These are phyloP conservation scores for Jatropha podagrica DNA, from an alignment of 441 rosid species.

Conservation along the genomic window DNA sequence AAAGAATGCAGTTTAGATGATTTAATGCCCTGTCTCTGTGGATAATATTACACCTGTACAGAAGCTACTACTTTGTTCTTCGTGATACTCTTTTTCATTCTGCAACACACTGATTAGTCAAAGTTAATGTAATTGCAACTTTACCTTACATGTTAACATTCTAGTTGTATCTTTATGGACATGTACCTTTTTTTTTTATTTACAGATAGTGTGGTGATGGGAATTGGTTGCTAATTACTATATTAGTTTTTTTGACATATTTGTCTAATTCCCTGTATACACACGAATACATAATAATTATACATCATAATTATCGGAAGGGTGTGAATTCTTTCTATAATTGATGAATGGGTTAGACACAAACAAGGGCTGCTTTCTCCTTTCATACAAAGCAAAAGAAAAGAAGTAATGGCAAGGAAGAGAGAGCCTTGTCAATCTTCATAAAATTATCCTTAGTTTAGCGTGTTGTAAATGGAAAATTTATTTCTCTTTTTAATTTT, in stretches of 20 bases:
- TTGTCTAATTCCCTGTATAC: neutral
- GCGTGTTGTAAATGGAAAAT: neutral
- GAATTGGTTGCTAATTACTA: neutral
- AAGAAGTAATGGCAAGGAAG: neutral
- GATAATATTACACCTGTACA: neutral
- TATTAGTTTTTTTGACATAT: neutral
- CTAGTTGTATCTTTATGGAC: neutral
- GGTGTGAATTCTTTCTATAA: neutral
- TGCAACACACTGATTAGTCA: neutral
- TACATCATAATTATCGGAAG: neutral
- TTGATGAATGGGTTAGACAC: neutral
- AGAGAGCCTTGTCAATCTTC: neutral
- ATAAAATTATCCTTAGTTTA: neutral
- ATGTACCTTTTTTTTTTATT: neutral
- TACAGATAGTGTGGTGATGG: neutral
- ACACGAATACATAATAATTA: neutral
- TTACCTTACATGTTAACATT: neutral
- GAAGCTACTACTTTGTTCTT: neutral
- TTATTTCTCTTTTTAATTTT: too few relatives aligned
- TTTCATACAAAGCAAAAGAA: neutral
- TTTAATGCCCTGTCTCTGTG: neutral
- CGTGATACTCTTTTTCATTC: neutral
- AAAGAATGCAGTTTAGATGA: neutral
- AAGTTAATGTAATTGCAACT: neutral
- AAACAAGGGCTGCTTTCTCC: neutral